Base-by-base conservation (phyloP, 129 eudicot species). In the Chrysanthemum lavandulifolium region DNA sequence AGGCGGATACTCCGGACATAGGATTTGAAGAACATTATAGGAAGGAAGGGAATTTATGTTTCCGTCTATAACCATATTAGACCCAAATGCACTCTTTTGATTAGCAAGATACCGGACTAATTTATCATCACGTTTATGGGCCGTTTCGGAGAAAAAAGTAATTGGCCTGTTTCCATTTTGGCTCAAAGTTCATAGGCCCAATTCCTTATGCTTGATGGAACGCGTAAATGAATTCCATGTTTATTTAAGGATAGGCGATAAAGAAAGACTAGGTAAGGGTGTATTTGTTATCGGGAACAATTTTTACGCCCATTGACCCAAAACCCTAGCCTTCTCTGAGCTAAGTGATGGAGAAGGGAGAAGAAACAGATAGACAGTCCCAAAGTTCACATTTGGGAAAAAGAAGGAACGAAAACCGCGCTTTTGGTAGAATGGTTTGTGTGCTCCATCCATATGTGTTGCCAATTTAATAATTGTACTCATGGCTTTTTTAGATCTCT, bases 361-460 rank as follows among this genome's bases (percentile, higher is more conserved):
- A 58, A 45, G 43, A 59, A 73, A 60, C 74, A 54, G 7, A 33
- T 62, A 68, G 65, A 25, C 70, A 54, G 45, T 68, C 76, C 59
- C 75, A 68, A 55, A 61, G 6, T 52, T 69, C 68, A 19, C 43
- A 3, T 47, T 53, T 67, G 61, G 56, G 72, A 14, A 80, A 64
- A 74, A 76, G 68, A 74, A 19, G 63, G 69, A 27, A 68, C 13
- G 76, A 45, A 27, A 68, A 74, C 43, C 59, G 52, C 48, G 65
- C n/a, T 80, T 48, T 23, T 47, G 60, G 16, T 57, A 61, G 58
- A 54, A 80, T 61, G 80, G 84, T 71, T 74, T 70, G 79, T 61
- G 70, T 21, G 76, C 31, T 61, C 67, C 18, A 68, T 58, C 18
- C 47, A 51, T 53, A 56, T 36, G 19, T 76, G 56, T 68, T 63